Evolutionary conservation across 352 stramenopile species (phyloP).

Genomic region (Pythium folliculosum): DNA sequence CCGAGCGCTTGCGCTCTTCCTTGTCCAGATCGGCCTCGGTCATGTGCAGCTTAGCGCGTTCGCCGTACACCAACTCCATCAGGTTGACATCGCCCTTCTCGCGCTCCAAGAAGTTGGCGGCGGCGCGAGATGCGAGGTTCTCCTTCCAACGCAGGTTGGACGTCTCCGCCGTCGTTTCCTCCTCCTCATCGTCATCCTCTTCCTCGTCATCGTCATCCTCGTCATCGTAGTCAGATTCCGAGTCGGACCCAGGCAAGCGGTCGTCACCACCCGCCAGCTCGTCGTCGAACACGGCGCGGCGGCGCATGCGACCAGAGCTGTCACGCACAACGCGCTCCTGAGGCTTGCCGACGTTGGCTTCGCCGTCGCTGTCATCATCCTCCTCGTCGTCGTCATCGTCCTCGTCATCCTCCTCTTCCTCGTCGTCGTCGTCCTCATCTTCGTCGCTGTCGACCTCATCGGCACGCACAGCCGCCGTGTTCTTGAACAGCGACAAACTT

Average conservation of each 20-base stretch:
- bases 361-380: slow-evolving; percentile 49
- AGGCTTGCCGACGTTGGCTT: slow-evolving; percentile 57
- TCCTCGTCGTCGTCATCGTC: slow-evolving; percentile 36
- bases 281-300: slow-evolving; percentile 79
- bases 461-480: slow-evolving; percentile 78
- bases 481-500: slow-evolving; percentile 96
- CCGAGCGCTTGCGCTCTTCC: slow-evolving; percentile 36
- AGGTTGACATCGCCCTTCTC: slow-evolving; percentile 84
- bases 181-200: slow-evolving; percentile 37
- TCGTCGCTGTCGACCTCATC: slow-evolving; percentile 76
- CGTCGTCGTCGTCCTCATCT: slow-evolving; percentile 33
- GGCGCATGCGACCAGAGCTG: slow-evolving; percentile 68
- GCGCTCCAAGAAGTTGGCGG: slow-evolving; percentile 84
- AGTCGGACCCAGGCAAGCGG: slow-evolving; percentile 35
- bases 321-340: slow-evolving; percentile 72
- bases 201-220: slow-evolving; percentile 53
- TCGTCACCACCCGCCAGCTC: slow-evolving; percentile 34
- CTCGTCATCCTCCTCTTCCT: slow-evolving; percentile 13
- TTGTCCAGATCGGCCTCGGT: slow-evolving; percentile 72
- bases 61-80: slow-evolving; percentile 92
- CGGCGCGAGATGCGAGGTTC: slow-evolving; percentile 82
- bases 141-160: slow-evolving; percentile 87
- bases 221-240: slow-evolving; percentile 48
- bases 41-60: slow-evolving; percentile 80
- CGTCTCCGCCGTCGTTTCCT: slow-evolving; percentile 44